Evolutionary conservation across 2,329 filamentous ascomycete genomes (phyloP).

Genomic region (Arthrobotrys conoides): DNA sequence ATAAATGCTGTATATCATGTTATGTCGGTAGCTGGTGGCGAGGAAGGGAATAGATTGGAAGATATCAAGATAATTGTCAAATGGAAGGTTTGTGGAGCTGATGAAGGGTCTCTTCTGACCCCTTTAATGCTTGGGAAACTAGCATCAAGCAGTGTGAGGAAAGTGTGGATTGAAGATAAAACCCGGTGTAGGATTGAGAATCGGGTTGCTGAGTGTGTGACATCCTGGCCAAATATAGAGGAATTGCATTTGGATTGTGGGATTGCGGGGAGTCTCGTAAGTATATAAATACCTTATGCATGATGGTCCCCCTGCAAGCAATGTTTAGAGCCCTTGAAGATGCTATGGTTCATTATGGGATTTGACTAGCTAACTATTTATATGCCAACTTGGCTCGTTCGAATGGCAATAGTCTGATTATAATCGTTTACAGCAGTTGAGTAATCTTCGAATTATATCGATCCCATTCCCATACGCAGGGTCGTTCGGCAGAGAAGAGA

Average conservation of each 20-base stretch:
- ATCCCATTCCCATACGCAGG: conserved; percentile 24
- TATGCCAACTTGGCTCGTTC: not conserved
- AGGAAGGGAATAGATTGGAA: not conserved
- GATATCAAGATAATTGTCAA: conserved; percentile 10
- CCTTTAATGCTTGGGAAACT: not conserved
- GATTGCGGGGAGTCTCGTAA: not conserved
- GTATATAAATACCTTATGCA: not conserved
- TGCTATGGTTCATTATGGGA: too few relatives aligned
- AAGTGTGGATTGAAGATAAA: conserved; percentile 37
- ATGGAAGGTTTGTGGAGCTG: conserved; percentile 14
- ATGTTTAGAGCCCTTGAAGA: too few relatives aligned
- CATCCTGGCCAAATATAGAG: not conserved
- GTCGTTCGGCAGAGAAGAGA: not conserved
- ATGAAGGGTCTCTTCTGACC: not conserved
- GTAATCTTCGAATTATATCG: conserved; percentile 12
- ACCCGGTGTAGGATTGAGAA: not conserved
- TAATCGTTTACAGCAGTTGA: not conserved
- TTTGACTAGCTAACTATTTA: too few relatives aligned
- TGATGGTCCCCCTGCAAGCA: too few relatives aligned
- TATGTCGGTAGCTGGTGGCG: not conserved
- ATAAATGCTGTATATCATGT: not conserved
- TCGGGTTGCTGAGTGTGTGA: not conserved
- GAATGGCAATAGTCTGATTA: not conserved
- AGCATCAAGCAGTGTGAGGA: not conserved
- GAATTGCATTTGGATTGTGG: conserved; percentile 36